phyloP scores from a whole-genome alignment of 2,329 filamentous ascomycete genomes.

The Penicillium sclerotigenum region DNA sequence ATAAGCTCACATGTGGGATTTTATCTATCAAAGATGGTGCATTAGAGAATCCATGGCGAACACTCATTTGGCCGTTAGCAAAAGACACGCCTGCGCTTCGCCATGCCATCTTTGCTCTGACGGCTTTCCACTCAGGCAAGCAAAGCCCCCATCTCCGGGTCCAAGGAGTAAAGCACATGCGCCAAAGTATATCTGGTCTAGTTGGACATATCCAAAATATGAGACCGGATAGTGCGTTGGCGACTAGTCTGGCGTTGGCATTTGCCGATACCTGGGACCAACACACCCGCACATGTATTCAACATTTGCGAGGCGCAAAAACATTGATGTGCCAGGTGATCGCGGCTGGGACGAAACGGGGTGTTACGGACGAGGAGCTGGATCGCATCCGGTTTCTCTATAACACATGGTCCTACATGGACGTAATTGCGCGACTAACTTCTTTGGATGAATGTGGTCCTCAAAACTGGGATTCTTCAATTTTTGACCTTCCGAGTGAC shows the following conservation, averaged over 20 bases:
- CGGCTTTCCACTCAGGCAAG: conserved; percentile 64
- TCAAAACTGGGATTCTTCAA: conserved; percentile 41
- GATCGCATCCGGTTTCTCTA: conserved; percentile 63
- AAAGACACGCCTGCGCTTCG: conserved; percentile 62
- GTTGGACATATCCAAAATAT: conserved; percentile 61
- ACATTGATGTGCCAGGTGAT: conserved; percentile 61
- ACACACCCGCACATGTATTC: conserved; percentile 65
- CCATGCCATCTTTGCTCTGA: conserved; percentile 66
- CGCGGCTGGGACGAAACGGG: conserved; percentile 38
- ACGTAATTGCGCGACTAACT: conserved; percentile 67
- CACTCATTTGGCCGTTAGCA: conserved; percentile 66
- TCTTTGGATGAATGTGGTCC: conserved; percentile 59
- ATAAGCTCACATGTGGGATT: conserved; percentile 66
- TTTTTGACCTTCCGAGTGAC: conserved; percentile 43
- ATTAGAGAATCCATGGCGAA: conserved; percentile 69
- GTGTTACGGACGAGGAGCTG: conserved; percentile 47
- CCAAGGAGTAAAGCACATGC: conserved; percentile 67
- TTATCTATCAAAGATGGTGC: conserved; percentile 68
- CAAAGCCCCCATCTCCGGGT: conserved; percentile 57
- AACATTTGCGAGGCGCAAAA: conserved; percentile 66
- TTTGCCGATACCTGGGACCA: conserved; percentile 71
- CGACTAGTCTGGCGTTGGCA: conserved; percentile 66
- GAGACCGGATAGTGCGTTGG: conserved; percentile 62
- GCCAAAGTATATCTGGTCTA: conserved; percentile 59
- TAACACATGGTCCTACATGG: conserved; percentile 71